A percentile compares a stretch with the other conserved stretches of the same genome.
Conservation (phyloP, 139 green algal species). For the Coelastrella sp. region DNA sequence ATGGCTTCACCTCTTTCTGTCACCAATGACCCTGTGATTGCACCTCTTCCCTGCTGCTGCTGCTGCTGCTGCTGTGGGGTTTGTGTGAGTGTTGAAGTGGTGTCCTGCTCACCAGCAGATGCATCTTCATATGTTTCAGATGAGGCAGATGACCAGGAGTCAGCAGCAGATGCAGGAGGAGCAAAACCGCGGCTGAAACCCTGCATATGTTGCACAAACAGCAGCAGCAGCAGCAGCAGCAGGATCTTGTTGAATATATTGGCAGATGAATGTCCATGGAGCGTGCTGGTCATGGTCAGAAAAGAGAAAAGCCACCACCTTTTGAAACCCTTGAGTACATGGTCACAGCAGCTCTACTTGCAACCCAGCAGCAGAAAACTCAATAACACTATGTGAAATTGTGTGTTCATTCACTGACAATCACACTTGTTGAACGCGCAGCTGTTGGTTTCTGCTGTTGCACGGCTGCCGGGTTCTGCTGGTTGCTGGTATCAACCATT, state of each 20-base stretch:
- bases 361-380: too few relatives aligned
- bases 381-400: too few relatives aligned
- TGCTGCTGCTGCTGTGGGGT: not conserved
- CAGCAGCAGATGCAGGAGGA: not conserved
- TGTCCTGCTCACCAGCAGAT: not conserved
- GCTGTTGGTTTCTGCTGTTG: too few relatives aligned
- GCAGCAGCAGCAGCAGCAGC: constrained; percentile 14
- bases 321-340: not conserved
- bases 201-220: not conserved
- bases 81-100: not conserved
- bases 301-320: not conserved
- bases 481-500: not conserved
- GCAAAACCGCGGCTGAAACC: not conserved
- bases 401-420: too few relatives aligned
- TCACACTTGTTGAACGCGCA: too few relatives aligned
- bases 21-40: not conserved
- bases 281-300: not conserved
- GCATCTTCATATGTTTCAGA: not conserved
- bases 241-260: too few relatives aligned
- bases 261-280: too few relatives aligned
- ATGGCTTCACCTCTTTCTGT: not conserved
- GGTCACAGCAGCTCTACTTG: not conserved
- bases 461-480: not conserved
- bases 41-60: not conserved
- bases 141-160: not conserved